A percentile compares a stretch with the other conserved stretches of the same genome.
phyloP scores from a whole-genome alignment of 2,329 filamentous ascomycete species.

The Pseudophaeomoniella oleicola region DNA sequence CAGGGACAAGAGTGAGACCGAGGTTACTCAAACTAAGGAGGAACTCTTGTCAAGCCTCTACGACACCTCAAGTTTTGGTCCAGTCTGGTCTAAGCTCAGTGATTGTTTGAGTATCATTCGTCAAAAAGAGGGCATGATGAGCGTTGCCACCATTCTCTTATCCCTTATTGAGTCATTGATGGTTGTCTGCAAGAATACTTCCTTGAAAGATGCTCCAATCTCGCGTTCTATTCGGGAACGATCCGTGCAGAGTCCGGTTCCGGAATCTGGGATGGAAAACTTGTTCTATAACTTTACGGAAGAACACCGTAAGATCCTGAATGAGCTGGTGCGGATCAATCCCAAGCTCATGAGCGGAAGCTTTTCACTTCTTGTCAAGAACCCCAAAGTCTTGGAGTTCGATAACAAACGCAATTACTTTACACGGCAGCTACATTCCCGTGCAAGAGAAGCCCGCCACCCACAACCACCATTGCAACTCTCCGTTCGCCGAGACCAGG shows the following conservation, averaged over 20 bases:
- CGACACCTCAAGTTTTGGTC: conserved; percentile 76
- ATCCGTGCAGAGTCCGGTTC: conserved; percentile 58
- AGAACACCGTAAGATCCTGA: conserved; percentile 92
- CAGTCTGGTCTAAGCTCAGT: conserved; percentile 85
- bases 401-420: conserved; percentile 99
- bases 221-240: conserved; percentile 48
- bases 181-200: conserved; percentile 98
- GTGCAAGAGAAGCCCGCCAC: conserved; percentile 54
- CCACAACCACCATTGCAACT: conserved; percentile 69
- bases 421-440: conserved; percentile 76
- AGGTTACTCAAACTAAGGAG: conserved; percentile 52
- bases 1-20: conserved; percentile 35
- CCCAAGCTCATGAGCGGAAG: conserved; percentile 98
- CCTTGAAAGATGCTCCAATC: conserved; percentile 51
- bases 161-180: conserved; percentile 93
- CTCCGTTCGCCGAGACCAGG: conserved; percentile 78
- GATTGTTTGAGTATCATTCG: conserved; percentile 77
- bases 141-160: conserved; percentile 87
- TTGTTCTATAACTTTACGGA: conserved; percentile 97
- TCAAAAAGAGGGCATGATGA: conserved; percentile 87
- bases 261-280: conserved; percentile 69
- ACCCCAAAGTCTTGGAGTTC: conserved; percentile 96
- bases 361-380: conserved; percentile 90
- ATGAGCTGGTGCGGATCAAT: conserved; percentile 92
- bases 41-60: conserved; percentile 80